Evolutionary conservation across 2,329 filamentous ascomycete genomes (phyloP).

Genomic region (Botryotinia calthae): DNA sequence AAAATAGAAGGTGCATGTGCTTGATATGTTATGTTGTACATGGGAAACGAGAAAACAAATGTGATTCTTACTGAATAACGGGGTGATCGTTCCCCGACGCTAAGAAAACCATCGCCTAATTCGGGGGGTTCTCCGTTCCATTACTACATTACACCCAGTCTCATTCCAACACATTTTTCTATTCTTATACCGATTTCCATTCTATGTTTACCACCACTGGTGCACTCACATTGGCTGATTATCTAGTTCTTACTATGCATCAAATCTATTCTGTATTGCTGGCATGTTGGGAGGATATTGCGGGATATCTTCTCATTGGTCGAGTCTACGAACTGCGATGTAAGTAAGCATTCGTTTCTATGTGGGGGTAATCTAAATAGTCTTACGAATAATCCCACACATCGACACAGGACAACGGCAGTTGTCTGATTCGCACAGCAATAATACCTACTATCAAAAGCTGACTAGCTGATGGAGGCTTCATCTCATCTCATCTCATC

Average conservation of each 20-base stretch:
- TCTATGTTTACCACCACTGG: background rate
- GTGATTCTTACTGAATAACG: constrained; percentile 15
- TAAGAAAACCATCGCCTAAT: background rate
- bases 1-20: constrained; percentile 12
- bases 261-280: background rate
- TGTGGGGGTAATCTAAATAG: background rate
- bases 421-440: constrained; percentile 9
- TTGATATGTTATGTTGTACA: constrained; percentile 3
- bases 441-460: background rate
- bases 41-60: constrained; percentile 5
- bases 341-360: background rate
- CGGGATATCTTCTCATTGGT: background rate
- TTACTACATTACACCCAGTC: background rate
- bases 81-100: constrained; percentile 3
- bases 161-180: background rate
- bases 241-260: constrained; percentile 3
- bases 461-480: background rate
- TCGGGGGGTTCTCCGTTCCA: background rate
- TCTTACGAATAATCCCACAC: background rate
- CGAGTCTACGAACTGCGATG: background rate
- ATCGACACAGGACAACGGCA: background rate
- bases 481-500: constrained; percentile 15
- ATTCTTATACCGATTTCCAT: background rate
- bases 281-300: background rate
- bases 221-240: background rate